Percentiles rank a stretch among this genome's conserved stretches.
These are phyloP conservation scores for Thielaviopsis euricoi DNA, from an alignment of 2,329 filamentous ascomycete species.

Conservation along the genomic window DNA sequence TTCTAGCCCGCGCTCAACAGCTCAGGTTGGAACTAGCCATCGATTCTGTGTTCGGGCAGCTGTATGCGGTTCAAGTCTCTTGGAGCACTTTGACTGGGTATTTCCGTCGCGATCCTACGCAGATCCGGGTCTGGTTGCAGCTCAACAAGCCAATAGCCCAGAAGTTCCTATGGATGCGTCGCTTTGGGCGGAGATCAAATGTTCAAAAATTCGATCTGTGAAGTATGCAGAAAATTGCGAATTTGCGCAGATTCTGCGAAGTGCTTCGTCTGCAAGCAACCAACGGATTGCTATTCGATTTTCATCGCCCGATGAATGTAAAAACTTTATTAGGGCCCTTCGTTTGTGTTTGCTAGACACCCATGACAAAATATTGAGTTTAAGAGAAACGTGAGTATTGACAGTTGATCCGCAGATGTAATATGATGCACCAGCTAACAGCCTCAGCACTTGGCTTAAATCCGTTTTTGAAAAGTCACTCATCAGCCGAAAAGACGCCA, in stretches of 20 bases:
- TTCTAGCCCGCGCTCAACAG: not conserved
- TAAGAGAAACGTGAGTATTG: not conserved
- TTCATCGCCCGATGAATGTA: not conserved
- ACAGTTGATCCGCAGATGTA: not conserved
- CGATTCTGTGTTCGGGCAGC: slow-evolving; percentile 1
- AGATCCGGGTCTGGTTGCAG: not conserved
- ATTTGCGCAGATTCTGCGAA: not conserved
- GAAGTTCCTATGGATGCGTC: not conserved
- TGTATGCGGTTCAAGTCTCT: slow-evolving; percentile 2
- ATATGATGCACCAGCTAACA: not conserved
- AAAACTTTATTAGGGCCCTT: not conserved
- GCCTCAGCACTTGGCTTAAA: not conserved
- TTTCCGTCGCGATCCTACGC: not conserved
- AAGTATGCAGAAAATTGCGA: not conserved
- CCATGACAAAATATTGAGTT: not conserved
- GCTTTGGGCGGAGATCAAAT: not conserved
- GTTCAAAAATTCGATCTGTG: not conserved
- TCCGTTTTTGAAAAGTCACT: not conserved
- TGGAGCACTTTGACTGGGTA: slow-evolving; percentile 7
- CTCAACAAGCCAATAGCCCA: not conserved
- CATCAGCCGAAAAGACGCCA: not conserved
- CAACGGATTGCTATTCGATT: not conserved
- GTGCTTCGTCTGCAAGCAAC: not conserved
- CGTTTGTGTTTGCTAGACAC: not conserved
- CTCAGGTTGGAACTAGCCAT: not conserved